Evolutionary conservation across 352 stramenopile genomes (phyloP).

Genomic region (Pythium oligandrum): DNA sequence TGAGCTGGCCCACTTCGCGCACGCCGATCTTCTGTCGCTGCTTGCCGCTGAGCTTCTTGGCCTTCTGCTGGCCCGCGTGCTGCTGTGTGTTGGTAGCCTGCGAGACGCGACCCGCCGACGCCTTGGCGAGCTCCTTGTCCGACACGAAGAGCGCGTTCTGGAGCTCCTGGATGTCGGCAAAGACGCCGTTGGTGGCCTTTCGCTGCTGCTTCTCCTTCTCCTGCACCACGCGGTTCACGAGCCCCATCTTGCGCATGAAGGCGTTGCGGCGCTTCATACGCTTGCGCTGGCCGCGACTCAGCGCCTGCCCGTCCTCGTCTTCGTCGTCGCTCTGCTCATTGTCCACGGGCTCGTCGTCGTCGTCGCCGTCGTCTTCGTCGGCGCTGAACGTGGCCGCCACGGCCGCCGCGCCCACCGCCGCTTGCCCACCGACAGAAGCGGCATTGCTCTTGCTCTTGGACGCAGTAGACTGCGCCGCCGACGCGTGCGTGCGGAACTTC

Average conservation of each 20-base stretch:
- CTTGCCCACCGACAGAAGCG: constrained; percentile 3
- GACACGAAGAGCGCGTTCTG: constrained; percentile 67
- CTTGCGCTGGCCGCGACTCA: constrained; percentile 82
- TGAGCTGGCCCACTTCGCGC: constrained; percentile 76
- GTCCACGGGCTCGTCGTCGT: constrained; percentile 16
- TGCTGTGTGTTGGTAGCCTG: constrained; percentile 20
- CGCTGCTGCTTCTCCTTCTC: constrained; percentile 49
- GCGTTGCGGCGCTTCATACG: constrained; percentile 73
- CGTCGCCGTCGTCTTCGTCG: constrained; percentile 27
- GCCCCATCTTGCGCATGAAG: constrained; percentile 85
- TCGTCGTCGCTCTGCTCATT: constrained; percentile 25
- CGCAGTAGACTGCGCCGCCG: constrained; percentile 39
- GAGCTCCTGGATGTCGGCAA: constrained; percentile 65
- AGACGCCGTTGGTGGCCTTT: constrained; percentile 48
- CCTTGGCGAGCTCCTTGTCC: constrained; percentile 27
- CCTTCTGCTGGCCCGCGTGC: constrained; percentile 11
- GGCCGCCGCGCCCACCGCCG: constrained; percentile 39
- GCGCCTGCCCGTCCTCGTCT: constrained; percentile 23
- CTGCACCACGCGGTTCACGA: constrained; percentile 60
- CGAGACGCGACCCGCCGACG: constrained; percentile 18
- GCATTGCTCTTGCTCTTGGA: constrained; percentile 21
- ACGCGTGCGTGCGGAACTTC: constrained; percentile 48
- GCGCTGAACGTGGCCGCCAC: constrained; percentile 60
- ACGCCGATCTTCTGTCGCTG: constrained; percentile 83
- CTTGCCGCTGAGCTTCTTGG: constrained; percentile 67